These are phyloP conservation scores for Ophiosphaerella herpotricha DNA, from an alignment of 2,329 filamentous ascomycete species.

Conservation along the genomic window DNA sequence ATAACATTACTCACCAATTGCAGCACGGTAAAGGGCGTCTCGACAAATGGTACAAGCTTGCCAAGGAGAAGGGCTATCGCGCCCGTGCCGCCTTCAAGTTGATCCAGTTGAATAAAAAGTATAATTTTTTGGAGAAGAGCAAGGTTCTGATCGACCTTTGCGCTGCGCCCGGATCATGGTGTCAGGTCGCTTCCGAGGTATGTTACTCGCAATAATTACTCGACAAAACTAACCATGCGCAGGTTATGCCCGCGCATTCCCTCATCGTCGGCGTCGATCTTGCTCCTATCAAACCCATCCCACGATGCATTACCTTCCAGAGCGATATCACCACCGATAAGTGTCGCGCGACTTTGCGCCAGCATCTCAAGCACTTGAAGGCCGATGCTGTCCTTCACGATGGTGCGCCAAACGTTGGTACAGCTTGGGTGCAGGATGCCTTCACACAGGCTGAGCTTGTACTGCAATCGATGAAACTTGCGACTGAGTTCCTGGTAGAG, in stretches of 20 bases:
- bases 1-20: slow-evolving; percentile 28
- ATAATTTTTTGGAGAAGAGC: slow-evolving; percentile 95
- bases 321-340: slow-evolving; percentile 98
- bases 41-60: slow-evolving; percentile 98
- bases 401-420: slow-evolving; percentile 96
- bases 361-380: slow-evolving; percentile 94
- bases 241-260: slow-evolving; percentile 83
- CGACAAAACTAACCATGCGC: slow-evolving; percentile 3
- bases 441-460: slow-evolving; percentile 96
- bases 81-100: slow-evolving; percentile 97
- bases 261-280: slow-evolving; percentile 95
- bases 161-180: slow-evolving; percentile 76
- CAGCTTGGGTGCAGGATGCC: slow-evolving; percentile 96
- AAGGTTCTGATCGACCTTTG: slow-evolving; percentile 97
- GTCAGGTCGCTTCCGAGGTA: slow-evolving; percentile 80
- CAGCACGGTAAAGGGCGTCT: slow-evolving; percentile 94
- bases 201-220: slow-evolving; percentile 52
- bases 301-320: slow-evolving; percentile 92
- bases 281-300: slow-evolving; percentile 92
- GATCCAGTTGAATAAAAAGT: slow-evolving; percentile 98
- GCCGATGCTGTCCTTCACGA: slow-evolving; percentile 95
- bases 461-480: slow-evolving; percentile 87
- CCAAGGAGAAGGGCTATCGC: slow-evolving; percentile 97
- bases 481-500: slow-evolving; percentile 81
- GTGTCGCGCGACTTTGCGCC: slow-evolving; percentile 84